A percentile compares a stretch with the other conserved stretches of the same genome.
Conservation (phyloP, 2,329 filamentous ascomycete species). For the Aspergillus persii region DNA sequence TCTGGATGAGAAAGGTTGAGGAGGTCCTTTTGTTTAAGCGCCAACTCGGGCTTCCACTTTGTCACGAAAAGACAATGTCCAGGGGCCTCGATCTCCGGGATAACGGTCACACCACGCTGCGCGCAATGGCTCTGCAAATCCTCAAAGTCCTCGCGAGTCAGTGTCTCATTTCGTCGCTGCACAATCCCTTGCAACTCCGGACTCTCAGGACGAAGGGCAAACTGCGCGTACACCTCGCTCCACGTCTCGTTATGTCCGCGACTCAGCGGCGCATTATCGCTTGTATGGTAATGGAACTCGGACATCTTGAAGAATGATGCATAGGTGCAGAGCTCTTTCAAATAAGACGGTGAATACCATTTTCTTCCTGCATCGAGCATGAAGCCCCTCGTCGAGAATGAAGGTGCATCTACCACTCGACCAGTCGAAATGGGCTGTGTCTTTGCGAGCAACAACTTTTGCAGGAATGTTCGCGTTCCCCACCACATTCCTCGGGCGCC, state of each 20-base stretch:
- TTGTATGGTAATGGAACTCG: slow-evolving; percentile 58
- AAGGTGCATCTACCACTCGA: slow-evolving; percentile 48
- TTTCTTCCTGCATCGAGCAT: slow-evolving; percentile 56
- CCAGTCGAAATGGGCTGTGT: slow-evolving; percentile 44
- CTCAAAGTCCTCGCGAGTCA: slow-evolving; percentile 52
- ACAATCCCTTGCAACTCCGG: slow-evolving; percentile 50
- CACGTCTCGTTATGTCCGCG: slow-evolving; percentile 50
- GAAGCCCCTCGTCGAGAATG: slow-evolving; percentile 51
- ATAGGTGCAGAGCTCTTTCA: slow-evolving; percentile 59
- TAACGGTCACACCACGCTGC: slow-evolving; percentile 55
- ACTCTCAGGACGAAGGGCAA: slow-evolving; percentile 53
- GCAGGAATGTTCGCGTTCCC: slow-evolving; percentile 56
- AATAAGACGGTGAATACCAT: slow-evolving; percentile 55
- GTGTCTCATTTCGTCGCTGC: slow-evolving; percentile 54
- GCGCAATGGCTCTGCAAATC: slow-evolving; percentile 54
- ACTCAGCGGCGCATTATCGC: slow-evolving; percentile 55
- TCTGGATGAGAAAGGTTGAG: slow-evolving; percentile 57
- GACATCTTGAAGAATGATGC: slow-evolving; percentile 63
- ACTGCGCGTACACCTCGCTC: slow-evolving; percentile 54
- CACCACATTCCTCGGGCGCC: slow-evolving; percentile 58
- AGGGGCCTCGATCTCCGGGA: slow-evolving; percentile 61
- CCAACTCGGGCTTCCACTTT: slow-evolving; percentile 60
- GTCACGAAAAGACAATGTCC: slow-evolving; percentile 57
- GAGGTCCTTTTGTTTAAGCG: slow-evolving; percentile 49
- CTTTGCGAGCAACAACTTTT: slow-evolving; percentile 44